Evolutionary conservation across 106 monocot species (phyloP), one percentile per base, ranked within the genome.

Genomic region (Triglochin maritima): DNA sequence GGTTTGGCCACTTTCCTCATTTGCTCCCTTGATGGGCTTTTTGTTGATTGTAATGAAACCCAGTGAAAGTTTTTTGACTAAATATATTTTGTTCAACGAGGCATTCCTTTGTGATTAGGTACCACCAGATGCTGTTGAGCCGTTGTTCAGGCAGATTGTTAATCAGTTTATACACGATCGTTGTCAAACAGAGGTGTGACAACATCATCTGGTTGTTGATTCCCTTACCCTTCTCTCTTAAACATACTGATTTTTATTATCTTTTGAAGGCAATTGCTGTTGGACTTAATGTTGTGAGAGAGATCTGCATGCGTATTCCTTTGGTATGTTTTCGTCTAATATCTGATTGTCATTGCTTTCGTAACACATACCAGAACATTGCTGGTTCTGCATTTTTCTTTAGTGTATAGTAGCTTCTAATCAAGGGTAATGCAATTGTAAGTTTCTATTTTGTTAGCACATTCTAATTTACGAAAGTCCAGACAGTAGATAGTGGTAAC

Each of bases 71-170:
- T n/a, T n/a, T n/a, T n/a, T n/a, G n/a, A n/a, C n/a, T n/a, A n/a
- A n/a, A n/a, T n/a, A n/a, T n/a, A 46, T 15, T 17, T n/a, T 59
- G 59, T 17, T n/a, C 29, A 7, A 59, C n/a, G 6, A 3, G 4
- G 17, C 4, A 17, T 29, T 59, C 16, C 17, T 29, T 53, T 50
- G 47, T 64, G 17, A 5, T 46, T 11, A 95, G 95, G 90, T 90
- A n/a, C 90, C 95, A 54, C 90, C 95, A 59, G 90, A 90, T 88
- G 95, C 90, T 17, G 95, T 95, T 70, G 90, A 95, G 76, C 95
- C 95, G 72, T 68, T 95, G 43, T 95, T 95, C 68, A 90, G 56
- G 60, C 87, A 87, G 74, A 80, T 95, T 69, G 95, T 95, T 47
- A 88, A 95, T 78, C 87, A 90, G 17, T 95, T 95, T 83, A 87